Conservation (phyloP, 768 basidiomycete species). For the Tricholomella constricta region DNA sequence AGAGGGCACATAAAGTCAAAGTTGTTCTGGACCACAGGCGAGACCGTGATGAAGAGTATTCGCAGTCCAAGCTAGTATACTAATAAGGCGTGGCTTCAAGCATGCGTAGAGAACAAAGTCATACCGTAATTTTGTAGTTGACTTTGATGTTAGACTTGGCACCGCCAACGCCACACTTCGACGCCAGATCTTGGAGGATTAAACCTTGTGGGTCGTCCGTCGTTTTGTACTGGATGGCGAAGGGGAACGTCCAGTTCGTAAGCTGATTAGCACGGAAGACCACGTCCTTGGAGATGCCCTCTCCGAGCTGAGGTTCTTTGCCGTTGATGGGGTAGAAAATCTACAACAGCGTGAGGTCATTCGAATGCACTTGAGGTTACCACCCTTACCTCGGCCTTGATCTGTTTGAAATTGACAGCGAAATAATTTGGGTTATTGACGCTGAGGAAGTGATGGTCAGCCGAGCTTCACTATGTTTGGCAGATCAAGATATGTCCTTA, state of each 20-base stretch:
- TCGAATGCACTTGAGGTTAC: neutral
- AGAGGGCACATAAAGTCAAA: conserved; percentile 71
- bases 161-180: conserved; percentile 59
- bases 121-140: conserved; percentile 66
- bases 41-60: conserved; percentile 65
- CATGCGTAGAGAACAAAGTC: conserved; percentile 21
- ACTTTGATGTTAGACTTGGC: conserved; percentile 53
- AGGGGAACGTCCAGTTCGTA: conserved; percentile 77
- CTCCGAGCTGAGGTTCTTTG: conserved; percentile 60
- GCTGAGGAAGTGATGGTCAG: conserved; percentile 35
- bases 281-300: conserved; percentile 51
- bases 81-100: neutral
- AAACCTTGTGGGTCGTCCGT: conserved; percentile 48
- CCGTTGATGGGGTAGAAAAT: conserved; percentile 72
- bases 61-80: conserved; percentile 57
- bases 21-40: conserved; percentile 63
- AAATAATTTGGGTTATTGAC: conserved; percentile 86
- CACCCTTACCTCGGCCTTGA: conserved; percentile 57
- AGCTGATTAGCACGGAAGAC: conserved; percentile 51
- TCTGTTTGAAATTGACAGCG: conserved; percentile 60
- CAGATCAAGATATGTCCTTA: conserved; percentile 33
- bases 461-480: neutral
- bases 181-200: conserved; percentile 63
- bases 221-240: conserved; percentile 62
- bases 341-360: conserved; percentile 32